A percentile compares a stretch with the other conserved stretches of the same genome.
Conservation (phyloP, 768 basidiomycete species). For the Kondoa subrosea region DNA sequence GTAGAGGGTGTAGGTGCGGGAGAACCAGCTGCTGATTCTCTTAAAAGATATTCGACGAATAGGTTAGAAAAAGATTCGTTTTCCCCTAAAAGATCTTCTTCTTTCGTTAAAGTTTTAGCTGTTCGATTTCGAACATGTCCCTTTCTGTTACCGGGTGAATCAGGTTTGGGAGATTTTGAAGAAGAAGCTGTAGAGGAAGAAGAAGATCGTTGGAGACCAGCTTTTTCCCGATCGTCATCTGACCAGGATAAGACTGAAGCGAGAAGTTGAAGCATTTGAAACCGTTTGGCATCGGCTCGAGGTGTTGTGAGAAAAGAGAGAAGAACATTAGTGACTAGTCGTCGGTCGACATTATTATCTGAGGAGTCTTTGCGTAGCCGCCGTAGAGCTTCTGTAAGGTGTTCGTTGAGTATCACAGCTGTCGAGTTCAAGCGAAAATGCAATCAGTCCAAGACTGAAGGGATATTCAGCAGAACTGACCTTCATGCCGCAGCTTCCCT, state of each 20-base stretch:
- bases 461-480: conserved; percentile 37
- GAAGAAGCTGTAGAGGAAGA: not conserved
- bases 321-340: conserved; percentile 84
- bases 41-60: conserved; percentile 95
- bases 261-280: conserved; percentile 83
- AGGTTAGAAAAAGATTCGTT: conserved; percentile 82
- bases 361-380: conserved; percentile 70
- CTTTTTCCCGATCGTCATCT: conserved; percentile 76
- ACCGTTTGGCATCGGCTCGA: conserved; percentile 80
- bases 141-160: conserved; percentile 5
- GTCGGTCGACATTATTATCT: conserved; percentile 70
- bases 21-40: conserved; percentile 57
- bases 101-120: conserved; percentile 21
- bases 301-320: conserved; percentile 78
- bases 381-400: conserved; percentile 91
- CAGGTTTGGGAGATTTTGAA: not conserved
- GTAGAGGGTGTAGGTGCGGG: not conserved
- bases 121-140: conserved; percentile 15
- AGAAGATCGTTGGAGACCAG: conserved; percentile 43
- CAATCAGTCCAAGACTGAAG: conserved; percentile 7
- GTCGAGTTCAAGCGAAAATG: not conserved
- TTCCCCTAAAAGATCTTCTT: conserved; percentile 10
- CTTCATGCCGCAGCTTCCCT: conserved; percentile 88
- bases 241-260: conserved; percentile 82
- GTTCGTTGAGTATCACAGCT: conserved; percentile 96